Base-by-base conservation (phyloP, 164 flowering plant species). In the Liquidambar formosana region DNA sequence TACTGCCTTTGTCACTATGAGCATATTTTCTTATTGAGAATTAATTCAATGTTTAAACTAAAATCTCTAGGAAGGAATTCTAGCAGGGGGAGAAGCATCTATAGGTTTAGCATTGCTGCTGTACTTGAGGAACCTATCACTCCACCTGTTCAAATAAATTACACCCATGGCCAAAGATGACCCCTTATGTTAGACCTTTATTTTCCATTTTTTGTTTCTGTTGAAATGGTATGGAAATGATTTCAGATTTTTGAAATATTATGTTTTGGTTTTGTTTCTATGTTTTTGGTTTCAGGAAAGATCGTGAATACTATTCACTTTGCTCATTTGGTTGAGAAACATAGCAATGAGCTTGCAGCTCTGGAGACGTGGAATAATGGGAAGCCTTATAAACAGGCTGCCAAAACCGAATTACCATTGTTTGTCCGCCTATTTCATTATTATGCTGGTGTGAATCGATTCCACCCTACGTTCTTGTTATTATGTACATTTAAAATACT, bases 141-240 rank as follows among this genome's bases (percentile, higher is more conserved):
- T 65, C 96, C 90, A 46, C 79, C 82, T 47, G 91, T 90, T 74
- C 73, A 83, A 67, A 73, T 88, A 23, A 72, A 72, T 19, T 64
- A 83, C 67, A 87, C 90, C 27, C 77, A 60, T 91, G 97, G 97
- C 91, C 97, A n/a, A 88, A 63, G 76, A 91, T 88, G 97, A 64
- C 82, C 13, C 71, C 97, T 71, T 90, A 92, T 83, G 97, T 92
- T 80, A 63, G 59, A 59, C 25, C 45, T 8, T 41, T 9, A 21
- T 48, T 57, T 26, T 48, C 38, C 6, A 44, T 48, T 49, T 5
- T 64, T 13, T 22, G 8, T 46, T 57, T 33, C 22, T 12, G 46
- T 69, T 13, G 0, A n/a, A n/a, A 14, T 54, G 6, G 2, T 33
- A 33, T 6, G 6, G 6, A 33, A 33, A 33, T 33, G 41, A 33